Conservation (phyloP, 169 alveolate species). For the Plasmodium inui region DNA sequence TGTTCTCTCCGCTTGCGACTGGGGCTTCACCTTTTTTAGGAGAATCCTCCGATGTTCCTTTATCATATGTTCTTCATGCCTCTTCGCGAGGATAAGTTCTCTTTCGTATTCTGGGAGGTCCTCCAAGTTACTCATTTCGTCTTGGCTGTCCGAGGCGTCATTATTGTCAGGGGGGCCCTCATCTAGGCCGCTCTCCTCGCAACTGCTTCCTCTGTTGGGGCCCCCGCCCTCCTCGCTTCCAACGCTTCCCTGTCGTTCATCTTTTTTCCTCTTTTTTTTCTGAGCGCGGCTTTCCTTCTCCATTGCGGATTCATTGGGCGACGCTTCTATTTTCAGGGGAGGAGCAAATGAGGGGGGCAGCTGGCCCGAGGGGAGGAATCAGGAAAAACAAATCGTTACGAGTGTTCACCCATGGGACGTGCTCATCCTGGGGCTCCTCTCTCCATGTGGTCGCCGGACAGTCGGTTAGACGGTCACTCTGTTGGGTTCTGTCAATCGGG, state of each 20-base stretch:
- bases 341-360: neutral
- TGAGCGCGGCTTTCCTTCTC: neutral
- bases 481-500: no score
- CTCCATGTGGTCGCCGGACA: no score
- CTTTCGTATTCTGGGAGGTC: constrained; percentile 83
- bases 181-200: neutral
- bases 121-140: constrained; percentile 37
- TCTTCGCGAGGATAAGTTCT: constrained; percentile 82
- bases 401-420: no score
- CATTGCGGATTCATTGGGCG: neutral
- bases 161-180: neutral
- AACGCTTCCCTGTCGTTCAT: neutral
- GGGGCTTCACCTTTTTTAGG: constrained; percentile 32
- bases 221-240: neutral
- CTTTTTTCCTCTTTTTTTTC: neutral
- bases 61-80: constrained; percentile 82
- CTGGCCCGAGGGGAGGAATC: no score
- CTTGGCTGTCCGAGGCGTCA: neutral
- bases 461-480: no score
- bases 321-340: neutral
- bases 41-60: constrained; percentile 64
- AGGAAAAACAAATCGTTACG: no score
- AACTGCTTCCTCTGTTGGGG: neutral
- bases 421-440: no score
- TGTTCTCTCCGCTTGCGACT: neutral